Evolutionary conservation across 108 stramenopile species (phyloP).

Genomic region (Cyclotella atomus): DNA sequence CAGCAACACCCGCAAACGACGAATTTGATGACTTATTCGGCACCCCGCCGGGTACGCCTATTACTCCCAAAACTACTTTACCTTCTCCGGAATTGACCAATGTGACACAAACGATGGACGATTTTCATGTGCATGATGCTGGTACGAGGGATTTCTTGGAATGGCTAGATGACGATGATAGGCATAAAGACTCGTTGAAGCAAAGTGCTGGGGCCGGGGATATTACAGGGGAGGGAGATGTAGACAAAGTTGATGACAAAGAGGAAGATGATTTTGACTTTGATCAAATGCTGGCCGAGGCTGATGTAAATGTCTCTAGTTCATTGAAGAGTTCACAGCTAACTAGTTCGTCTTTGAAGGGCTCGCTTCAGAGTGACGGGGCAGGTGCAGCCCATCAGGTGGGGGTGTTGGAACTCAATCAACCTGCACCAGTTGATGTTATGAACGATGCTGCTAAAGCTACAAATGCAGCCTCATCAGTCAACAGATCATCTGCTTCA

Average conservation of each 20-base stretch:
- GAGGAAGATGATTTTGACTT: slow-evolving; percentile 53
- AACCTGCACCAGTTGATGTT: not conserved
- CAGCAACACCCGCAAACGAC: not conserved
- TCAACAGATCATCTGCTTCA: not conserved
- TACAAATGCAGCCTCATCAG: no score
- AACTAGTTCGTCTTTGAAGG: no score
- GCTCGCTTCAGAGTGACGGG: no score
- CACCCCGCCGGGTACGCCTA: slow-evolving; percentile 30
- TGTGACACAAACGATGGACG: slow-evolving; percentile 22
- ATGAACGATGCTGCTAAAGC: no score
- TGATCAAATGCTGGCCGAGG: slow-evolving; percentile 45
- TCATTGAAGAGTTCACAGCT: not conserved
- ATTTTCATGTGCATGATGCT: slow-evolving; percentile 55
- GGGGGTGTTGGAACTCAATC: not conserved
- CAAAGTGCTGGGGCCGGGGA: not conserved
- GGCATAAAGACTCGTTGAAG: slow-evolving; percentile 2
- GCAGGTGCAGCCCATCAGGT: no score
- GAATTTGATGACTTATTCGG: slow-evolving; percentile 52
- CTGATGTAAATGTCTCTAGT: slow-evolving; percentile 11
- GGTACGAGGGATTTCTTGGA: slow-evolving; percentile 79
- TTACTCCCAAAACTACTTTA: slow-evolving; percentile 7
- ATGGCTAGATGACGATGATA: slow-evolving; percentile 74
- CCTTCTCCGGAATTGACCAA: not conserved
- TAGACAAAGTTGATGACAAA: not conserved
- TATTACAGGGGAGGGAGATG: not conserved